Evolutionary conservation across 164 flowering plant genomes (phyloP).

Genomic region (Kalanchoe fedtschenkoi): DNA sequence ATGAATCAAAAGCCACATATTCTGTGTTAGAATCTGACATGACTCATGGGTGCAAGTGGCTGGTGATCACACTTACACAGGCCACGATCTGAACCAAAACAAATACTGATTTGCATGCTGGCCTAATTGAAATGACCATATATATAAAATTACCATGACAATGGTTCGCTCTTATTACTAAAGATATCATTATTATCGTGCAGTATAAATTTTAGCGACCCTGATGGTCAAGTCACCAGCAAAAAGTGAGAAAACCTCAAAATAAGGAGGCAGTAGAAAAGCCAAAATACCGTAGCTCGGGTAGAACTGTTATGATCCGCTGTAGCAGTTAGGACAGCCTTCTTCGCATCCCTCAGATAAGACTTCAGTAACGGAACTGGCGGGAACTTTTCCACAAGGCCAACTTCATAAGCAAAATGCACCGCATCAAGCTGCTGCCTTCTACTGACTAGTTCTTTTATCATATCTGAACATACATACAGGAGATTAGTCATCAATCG

Average conservation of each 20-base stretch:
- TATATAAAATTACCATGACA: too few species aligned
- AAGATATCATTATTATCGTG: too few species aligned
- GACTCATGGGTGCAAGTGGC: background rate
- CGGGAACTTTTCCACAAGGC: conserved; percentile 74
- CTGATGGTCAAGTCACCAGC: too few species aligned
- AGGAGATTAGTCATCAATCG: background rate
- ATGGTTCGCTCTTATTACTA: too few species aligned
- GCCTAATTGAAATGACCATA: too few species aligned
- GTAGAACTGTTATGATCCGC: conserved; percentile 67
- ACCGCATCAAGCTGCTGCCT: conserved; percentile 98
- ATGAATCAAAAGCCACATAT: background rate
- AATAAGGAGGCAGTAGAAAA: too few species aligned
- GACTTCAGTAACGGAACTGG: conserved; percentile 81
- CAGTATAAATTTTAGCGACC: too few species aligned
- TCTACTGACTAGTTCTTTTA: conserved; percentile 76
- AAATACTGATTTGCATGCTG: too few species aligned
- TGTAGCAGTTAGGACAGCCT: conserved; percentile 48
- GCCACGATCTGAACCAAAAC: too few species aligned
- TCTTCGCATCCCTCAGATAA: conserved; percentile 75
- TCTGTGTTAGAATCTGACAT: background rate
- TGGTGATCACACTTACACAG: too few species aligned
- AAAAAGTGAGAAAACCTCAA: background rate
- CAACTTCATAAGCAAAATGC: conserved; percentile 84
- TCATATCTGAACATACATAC: conserved; percentile 59
- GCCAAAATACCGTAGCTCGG: conserved; percentile 47